These are phyloP conservation scores for Apiosordaria backusii DNA, from an alignment of 495 filamentous ascomycete species.

Conservation along the genomic window DNA sequence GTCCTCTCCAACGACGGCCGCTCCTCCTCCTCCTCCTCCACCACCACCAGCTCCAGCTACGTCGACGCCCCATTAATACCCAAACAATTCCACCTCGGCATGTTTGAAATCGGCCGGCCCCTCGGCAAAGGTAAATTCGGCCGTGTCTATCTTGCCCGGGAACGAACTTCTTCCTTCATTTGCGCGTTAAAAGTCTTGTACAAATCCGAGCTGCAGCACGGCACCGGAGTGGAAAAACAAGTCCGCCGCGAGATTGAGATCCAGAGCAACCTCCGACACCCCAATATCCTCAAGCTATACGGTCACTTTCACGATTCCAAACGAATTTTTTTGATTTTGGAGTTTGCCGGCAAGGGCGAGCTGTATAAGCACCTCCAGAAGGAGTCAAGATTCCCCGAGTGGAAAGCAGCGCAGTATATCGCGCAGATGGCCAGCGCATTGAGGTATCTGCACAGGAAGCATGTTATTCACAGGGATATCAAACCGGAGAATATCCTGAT, in stretches of 20 bases:
- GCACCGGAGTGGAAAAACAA: constrained; percentile 88
- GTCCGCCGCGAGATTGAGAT: constrained; percentile 97
- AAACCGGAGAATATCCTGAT: constrained; percentile 99
- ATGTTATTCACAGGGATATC: constrained; percentile 98
- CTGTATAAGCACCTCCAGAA: constrained; percentile 93
- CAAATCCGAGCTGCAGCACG: constrained; percentile 88
- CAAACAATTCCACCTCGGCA: constrained; percentile 89
- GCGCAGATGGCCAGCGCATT: constrained; percentile 98
- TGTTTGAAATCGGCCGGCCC: constrained; percentile 98
- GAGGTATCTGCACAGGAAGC: constrained; percentile 91
- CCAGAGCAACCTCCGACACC: constrained; percentile 91
- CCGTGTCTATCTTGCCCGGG: constrained; percentile 90
- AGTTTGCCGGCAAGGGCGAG: constrained; percentile 93
- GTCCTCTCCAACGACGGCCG: constrained; percentile 42
- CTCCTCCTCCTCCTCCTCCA: constrained; percentile 38
- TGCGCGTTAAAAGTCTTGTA: constrained; percentile 96
- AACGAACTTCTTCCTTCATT: constrained; percentile 83
- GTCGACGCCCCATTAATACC: constrained; percentile 54
- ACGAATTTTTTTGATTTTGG: constrained; percentile 90
- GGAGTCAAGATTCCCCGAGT: constrained; percentile 86
- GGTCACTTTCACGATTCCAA: constrained; percentile 98
- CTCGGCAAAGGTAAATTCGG: constrained; percentile 98
- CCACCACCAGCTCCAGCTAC: constrained; percentile 15
- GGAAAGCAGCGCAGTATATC: constrained; percentile 94
- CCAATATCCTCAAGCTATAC: constrained; percentile 90